Conservation (phyloP, 2,329 filamentous ascomycete species). For the Lojkania enalia region DNA sequence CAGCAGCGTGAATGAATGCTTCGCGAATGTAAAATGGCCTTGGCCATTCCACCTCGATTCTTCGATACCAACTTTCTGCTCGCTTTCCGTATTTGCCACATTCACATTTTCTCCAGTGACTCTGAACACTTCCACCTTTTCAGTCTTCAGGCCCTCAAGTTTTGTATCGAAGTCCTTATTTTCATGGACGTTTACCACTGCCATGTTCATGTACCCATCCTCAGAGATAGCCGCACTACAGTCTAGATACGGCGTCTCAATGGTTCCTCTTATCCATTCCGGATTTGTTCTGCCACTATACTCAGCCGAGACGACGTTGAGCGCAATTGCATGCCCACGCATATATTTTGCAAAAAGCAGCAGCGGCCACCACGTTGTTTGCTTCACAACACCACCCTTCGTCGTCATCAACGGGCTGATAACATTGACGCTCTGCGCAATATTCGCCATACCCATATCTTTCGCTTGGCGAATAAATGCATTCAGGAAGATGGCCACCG, state of each 20-base stretch:
- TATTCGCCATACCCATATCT: constrained; percentile 76
- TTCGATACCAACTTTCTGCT: constrained; percentile 63
- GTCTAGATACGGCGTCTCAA: constrained; percentile 72
- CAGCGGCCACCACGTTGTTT: constrained; percentile 76
- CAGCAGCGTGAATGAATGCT: constrained; percentile 71
- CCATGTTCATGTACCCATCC: constrained; percentile 65
- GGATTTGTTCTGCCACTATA: constrained; percentile 71
- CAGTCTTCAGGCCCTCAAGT: constrained; percentile 57
- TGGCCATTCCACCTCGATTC: constrained; percentile 67
- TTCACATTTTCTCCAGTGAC: constrained; percentile 62
- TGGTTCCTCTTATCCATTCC: constrained; percentile 64
- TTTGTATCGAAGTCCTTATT: constrained; percentile 61
- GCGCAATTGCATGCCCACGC: constrained; percentile 69
- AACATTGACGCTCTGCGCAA: constrained; percentile 78
- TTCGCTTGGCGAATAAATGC: constrained; percentile 73
- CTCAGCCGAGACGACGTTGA: constrained; percentile 64
- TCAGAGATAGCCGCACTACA: constrained; percentile 64
- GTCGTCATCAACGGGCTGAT: constrained; percentile 77
- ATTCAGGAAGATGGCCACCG: constrained; percentile 75
- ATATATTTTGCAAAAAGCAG: constrained; percentile 72
- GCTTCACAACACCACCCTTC: constrained; percentile 64
- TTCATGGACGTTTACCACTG: constrained; percentile 72
- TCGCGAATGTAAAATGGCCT: constrained; percentile 66
- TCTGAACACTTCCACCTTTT: constrained; percentile 61
- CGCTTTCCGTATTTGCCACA: constrained; percentile 64